These are phyloP conservation scores for Ophiostoma montium DNA, from an alignment of 2,329 filamentous ascomycete genomes.

Conservation along the genomic window DNA sequence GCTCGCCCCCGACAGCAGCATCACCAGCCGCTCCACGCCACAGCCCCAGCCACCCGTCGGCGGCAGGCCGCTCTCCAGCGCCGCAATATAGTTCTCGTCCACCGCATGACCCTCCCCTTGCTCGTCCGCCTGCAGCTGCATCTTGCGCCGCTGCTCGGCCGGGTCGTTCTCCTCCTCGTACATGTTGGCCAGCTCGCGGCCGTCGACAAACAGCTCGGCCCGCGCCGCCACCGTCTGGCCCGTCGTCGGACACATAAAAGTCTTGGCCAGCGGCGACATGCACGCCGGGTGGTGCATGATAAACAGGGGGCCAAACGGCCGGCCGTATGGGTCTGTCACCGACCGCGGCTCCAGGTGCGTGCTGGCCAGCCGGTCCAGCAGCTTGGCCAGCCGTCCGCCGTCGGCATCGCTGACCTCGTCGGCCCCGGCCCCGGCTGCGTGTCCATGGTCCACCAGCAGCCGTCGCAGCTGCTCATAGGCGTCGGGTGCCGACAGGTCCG, in stretches of 20 bases:
- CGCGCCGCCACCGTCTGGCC: constrained; percentile 65
- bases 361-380: constrained; percentile 70
- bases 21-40: constrained; percentile 78
- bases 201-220: constrained; percentile 70
- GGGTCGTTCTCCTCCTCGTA: constrained; percentile 98
- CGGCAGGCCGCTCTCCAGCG: constrained; percentile 79
- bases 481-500: constrained; percentile 40
- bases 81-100: constrained; percentile 74
- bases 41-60: constrained; percentile 96
- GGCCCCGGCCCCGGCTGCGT: constrained; percentile 41
- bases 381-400: constrained; percentile 44
- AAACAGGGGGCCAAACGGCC: constrained; percentile 48
- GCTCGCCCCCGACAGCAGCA: constrained; percentile 70
- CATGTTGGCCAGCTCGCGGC: constrained; percentile 81
- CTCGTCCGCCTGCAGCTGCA: constrained; percentile 40
- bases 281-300: constrained; percentile 81
- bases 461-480: constrained; percentile 45
- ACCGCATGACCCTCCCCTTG: constrained; percentile 32
- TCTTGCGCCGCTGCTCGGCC: constrained; percentile 71
- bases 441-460: constrained; percentile 14
- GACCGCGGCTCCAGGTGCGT: constrained; percentile 58
- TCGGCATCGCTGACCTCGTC: constrained; percentile 44
- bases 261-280: constrained; percentile 85
- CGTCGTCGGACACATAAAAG: constrained; percentile 54
- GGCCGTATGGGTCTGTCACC: constrained; percentile 36